Evolutionary conservation across 352 stramenopile genomes (phyloP).

Genomic region (Globisporangium nodosum): DNA sequence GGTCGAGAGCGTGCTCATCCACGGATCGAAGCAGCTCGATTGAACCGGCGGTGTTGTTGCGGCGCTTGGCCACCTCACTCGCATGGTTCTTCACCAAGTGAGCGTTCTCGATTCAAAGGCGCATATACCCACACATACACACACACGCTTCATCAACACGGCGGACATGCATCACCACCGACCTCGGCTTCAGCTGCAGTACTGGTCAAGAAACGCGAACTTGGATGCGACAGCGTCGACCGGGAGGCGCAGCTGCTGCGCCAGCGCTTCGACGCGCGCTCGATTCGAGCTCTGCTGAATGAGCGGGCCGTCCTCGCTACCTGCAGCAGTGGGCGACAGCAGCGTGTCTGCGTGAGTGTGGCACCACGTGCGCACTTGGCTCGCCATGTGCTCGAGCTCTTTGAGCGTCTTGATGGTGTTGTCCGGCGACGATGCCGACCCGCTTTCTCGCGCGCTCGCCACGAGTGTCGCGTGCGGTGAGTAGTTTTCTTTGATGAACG

Average conservation of each 20-base stretch:
- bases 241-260: constrained; percentile 45
- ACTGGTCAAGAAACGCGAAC: constrained; percentile 50
- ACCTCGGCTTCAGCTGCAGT: constrained; percentile 13
- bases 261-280: constrained; percentile 34
- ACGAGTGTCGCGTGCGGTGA: constrained; percentile 14
- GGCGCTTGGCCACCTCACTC: no score
- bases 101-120: no score
- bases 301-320: neutral
- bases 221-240: constrained; percentile 40
- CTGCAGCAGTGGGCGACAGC: constrained; percentile 16
- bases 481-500: constrained; percentile 67
- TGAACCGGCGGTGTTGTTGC: no score
- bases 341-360: constrained; percentile 36
- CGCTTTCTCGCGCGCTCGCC: neutral
- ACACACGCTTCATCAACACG: neutral
- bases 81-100: no score
- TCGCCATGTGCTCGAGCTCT: constrained; percentile 44
- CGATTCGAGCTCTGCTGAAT: constrained; percentile 20
- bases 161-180: no score
- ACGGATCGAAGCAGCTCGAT: no score
- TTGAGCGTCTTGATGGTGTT: constrained; percentile 19
- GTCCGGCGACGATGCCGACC: constrained; percentile 16
- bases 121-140: no score
- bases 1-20: constrained; percentile 2
- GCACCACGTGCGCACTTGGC: constrained; percentile 52